Evolutionary conservation across 2,329 filamentous ascomycete genomes (phyloP).

Genomic region (Pseudogymnoascus sp.): DNA sequence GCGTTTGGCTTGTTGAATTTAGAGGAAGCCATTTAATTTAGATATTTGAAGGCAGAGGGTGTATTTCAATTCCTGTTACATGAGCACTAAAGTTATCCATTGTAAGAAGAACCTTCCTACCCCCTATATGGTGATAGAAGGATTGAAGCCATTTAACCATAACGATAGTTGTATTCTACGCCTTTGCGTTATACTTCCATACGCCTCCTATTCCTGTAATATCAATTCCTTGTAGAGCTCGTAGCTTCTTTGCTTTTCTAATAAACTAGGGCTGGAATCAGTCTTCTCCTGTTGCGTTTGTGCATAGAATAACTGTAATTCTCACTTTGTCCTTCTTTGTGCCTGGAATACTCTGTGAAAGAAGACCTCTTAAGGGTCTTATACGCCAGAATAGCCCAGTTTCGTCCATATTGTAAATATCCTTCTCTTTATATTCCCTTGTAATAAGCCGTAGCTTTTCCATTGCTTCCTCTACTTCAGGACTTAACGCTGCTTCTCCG

Average conservation of each 20-base stretch:
- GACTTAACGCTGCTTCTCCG: slow-evolving; percentile 11
- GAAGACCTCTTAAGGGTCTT: slow-evolving; percentile 14
- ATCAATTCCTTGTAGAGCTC: neutral
- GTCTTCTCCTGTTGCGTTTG: slow-evolving; percentile 5
- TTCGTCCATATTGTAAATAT: slow-evolving; percentile 10
- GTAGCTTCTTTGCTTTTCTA: slow-evolving; percentile 6
- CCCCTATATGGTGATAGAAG: neutral
- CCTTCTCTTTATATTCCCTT: slow-evolving; percentile 15
- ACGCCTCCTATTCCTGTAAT: neutral
- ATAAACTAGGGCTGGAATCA: slow-evolving; percentile 9
- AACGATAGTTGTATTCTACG: slow-evolving; percentile 8
- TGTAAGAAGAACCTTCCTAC: neutral
- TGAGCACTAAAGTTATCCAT: neutral
- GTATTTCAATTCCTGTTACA: neutral
- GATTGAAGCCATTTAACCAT: slow-evolving; percentile 9
- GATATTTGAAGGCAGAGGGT: neutral
- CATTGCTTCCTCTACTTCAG: slow-evolving; percentile 11
- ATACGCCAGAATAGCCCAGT: slow-evolving; percentile 19
- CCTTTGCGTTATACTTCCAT: slow-evolving; percentile 3
- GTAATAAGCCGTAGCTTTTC: slow-evolving; percentile 14
- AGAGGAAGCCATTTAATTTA: neutral
- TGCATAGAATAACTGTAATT: neutral
- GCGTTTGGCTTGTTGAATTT: neutral
- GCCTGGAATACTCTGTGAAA: neutral
- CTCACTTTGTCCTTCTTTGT: neutral